Percentiles rank a stretch among this genome's conserved stretches.
Evolutionary conservation across 78 protist species (phyloP).

Genomic region (Carpediemonas membranifera): DNA sequence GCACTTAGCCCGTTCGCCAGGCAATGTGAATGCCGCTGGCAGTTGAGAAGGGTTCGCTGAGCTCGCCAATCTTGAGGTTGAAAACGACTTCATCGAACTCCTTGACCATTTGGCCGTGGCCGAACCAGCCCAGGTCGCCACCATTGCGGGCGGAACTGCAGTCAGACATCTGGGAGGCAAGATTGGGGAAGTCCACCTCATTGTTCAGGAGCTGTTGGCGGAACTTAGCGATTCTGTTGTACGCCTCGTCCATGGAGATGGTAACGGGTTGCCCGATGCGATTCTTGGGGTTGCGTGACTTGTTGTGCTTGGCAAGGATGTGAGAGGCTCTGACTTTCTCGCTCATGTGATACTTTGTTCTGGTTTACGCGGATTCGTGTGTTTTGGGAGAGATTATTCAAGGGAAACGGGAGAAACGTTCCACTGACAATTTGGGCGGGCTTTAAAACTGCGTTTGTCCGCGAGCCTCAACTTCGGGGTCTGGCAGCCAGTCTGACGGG

Average conservation of each 20-base stretch:
- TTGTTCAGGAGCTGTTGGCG: background rate
- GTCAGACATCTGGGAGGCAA: constrained; percentile 47
- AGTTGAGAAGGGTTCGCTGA: background rate
- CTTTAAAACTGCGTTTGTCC: too few relatives aligned
- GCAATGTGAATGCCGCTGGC: constrained; percentile 22
- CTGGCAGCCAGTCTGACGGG: too few relatives aligned
- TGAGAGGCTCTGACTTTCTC: constrained; percentile 33
- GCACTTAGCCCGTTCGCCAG: constrained; percentile 4
- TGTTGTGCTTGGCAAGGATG: constrained; percentile 58
- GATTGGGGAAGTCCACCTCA: constrained; percentile 8
- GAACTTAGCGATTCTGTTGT: constrained; percentile 19
- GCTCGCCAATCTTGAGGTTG: constrained; percentile 10
- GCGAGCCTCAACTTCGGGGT: too few relatives aligned
- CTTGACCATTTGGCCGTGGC: constrained; percentile 65
- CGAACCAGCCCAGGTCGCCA: constrained; percentile 58
- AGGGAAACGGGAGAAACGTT: too few relatives aligned
- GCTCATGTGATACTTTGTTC: too few relatives aligned
- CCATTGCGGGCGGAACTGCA: constrained; percentile 55
- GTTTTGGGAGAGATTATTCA: too few relatives aligned
- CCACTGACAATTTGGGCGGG: too few relatives aligned
- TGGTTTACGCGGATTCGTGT: too few relatives aligned
- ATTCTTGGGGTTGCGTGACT: constrained; percentile 44
- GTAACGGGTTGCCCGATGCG: constrained; percentile 49
- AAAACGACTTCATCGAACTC: constrained; percentile 10
- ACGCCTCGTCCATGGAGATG: constrained; percentile 48